Evolutionary conservation across 2,329 filamentous ascomycete species (phyloP).

Genomic region (Colletotrichum truncatum): DNA sequence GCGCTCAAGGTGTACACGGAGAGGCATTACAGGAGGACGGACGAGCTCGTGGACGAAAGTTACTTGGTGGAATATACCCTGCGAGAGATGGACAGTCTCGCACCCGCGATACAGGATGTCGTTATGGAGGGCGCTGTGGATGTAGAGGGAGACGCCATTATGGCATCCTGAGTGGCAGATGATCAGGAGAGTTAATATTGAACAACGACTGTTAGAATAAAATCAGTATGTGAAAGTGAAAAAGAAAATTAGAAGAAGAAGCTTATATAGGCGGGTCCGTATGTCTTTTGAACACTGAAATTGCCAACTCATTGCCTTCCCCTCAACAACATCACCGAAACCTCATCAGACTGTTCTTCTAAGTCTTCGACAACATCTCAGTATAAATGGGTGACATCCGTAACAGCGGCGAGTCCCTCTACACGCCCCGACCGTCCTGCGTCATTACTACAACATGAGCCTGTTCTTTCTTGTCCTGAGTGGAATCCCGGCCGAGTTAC

Average conservation of each 20-base stretch:
- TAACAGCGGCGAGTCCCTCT: too few relatives aligned
- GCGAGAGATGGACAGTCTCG: slow-evolving; percentile 86
- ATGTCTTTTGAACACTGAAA: too few relatives aligned
- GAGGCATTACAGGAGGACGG: slow-evolving; percentile 87
- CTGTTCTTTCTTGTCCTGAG: too few relatives aligned
- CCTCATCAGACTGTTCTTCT: neutral
- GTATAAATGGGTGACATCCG: too few relatives aligned
- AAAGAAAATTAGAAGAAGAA: too few relatives aligned
- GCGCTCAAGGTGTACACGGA: slow-evolving; percentile 93
- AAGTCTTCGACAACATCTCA: neutral
- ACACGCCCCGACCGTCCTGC: too few relatives aligned
- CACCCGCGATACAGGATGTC: slow-evolving; percentile 49
- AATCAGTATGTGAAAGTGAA: too few relatives aligned
- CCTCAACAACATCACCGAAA: too few relatives aligned
- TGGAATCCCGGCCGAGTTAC: too few relatives aligned
- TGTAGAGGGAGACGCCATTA: slow-evolving; percentile 51
- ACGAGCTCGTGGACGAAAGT: slow-evolving; percentile 92
- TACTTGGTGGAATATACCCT: slow-evolving; percentile 94
- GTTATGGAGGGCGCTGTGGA: slow-evolving; percentile 47
- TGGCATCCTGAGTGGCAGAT: slow-evolving; percentile 37
- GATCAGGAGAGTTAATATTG: neutral
- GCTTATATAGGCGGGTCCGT: too few relatives aligned
- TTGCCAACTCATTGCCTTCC: too few relatives aligned
- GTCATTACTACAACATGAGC: too few relatives aligned
- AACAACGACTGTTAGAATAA: neutral